Evolutionary conservation across 2,329 filamentous ascomycete genomes (phyloP), one percentile per base, ranked within the genome.

Genomic region (Apiospora hydei): DNA sequence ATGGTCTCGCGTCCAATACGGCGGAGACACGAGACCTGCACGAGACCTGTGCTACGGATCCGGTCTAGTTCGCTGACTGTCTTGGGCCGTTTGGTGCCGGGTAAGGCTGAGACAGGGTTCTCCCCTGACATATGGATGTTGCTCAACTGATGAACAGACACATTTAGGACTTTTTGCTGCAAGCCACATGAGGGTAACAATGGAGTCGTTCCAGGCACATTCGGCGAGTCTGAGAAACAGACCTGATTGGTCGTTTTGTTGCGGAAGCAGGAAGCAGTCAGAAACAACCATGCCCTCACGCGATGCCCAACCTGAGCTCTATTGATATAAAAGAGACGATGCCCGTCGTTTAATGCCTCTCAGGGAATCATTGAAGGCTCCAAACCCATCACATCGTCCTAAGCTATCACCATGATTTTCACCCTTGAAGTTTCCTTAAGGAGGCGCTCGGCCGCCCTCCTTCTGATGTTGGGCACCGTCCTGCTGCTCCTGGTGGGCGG

Each of bases 401-500:
- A 21, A 38, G 3, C 11, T 21, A 64, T 34, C 51, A 69, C 5
- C n/a, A 69, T 69, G 68, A 26, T 69, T n/a, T 47, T 16, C 24
- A 16, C 47, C n/a, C 24, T 4, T 30, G n/a, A 11, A 18, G 11
- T 11, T 16, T 26, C 49, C 0, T 38, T 69, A 4, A 49, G 34
- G 49, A 34, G 68, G 68, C 34, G 26, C 11, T 44, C 68, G 1
- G 47, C 68, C 46, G 72, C 46, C 47, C 41, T 70, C 26, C n/a
- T 69, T 7, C 34, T 72, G 34, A n/a, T 57, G 1, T 8, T 66
- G 10, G 51, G 26, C 46, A 34, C 49, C 41, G 41, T 71, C 13
- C 41, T 69, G 8, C 49, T 51, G 43, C 44, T 41, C 44, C 51
- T 76, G 34, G 64, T 74, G 53, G 69, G 72, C 43, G 69, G 61